Percentiles rank a stretch among this genome's conserved stretches.
Evolutionary conservation across 164 flowering plant species (phyloP).

Genomic region (Euptelea pleiosperma): DNA sequence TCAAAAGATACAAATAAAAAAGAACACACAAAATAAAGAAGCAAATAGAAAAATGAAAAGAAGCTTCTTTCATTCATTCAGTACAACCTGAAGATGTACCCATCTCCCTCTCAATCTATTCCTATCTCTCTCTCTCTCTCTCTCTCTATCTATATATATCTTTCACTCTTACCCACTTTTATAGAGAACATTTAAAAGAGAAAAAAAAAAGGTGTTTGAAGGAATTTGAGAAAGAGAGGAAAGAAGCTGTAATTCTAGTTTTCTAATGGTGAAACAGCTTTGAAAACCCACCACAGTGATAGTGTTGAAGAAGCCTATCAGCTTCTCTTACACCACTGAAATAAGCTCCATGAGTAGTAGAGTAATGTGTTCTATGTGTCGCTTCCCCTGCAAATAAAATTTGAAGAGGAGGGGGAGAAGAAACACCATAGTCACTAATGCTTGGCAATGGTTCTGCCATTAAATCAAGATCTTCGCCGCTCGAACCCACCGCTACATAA

Average conservation of each 20-base stretch:
- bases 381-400: slow-evolving; percentile 98
- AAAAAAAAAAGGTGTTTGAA: slow-evolving; percentile 9
- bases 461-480: slow-evolving; percentile 73
- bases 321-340: slow-evolving; percentile 97
- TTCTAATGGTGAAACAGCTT: slow-evolving; percentile 17
- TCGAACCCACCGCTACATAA: slow-evolving; percentile 87
- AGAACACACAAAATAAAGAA: slow-evolving; percentile 2
- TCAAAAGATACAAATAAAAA: slow-evolving; percentile 8
- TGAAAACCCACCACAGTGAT: slow-evolving; percentile 38
- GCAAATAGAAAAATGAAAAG: slow-evolving; percentile 15
- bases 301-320: slow-evolving; percentile 85
- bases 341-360: slow-evolving; percentile 99
- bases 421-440: neutral
- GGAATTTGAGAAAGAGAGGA: neutral
- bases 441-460: slow-evolving; percentile 89
- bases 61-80: slow-evolving; percentile 32
- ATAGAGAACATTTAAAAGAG: slow-evolving; percentile 13
- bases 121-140: neutral
- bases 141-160: neutral
- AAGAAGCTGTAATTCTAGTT: neutral
- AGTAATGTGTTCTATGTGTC: slow-evolving; percentile 93
- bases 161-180: slow-evolving; percentile 10
- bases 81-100: slow-evolving; percentile 27
- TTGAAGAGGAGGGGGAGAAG: slow-evolving; percentile 49
- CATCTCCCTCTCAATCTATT: slow-evolving; percentile 24